Evolutionary conservation across 2,329 filamentous ascomycete genomes (phyloP), one percentile per base, ranked within the genome.

Genomic region (Acephala macrosclerotiorum): DNA sequence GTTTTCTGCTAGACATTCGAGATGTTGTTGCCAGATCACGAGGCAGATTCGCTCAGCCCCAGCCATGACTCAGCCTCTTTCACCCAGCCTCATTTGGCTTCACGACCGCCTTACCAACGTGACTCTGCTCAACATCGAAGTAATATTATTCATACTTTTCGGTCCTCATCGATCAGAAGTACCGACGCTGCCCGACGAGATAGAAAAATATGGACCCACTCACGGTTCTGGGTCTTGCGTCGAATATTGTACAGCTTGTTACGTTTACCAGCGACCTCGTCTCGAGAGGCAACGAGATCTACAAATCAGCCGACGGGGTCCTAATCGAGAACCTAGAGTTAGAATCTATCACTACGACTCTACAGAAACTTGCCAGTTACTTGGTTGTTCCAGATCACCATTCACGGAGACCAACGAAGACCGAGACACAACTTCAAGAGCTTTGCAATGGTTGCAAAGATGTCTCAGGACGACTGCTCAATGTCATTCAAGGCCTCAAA

Each of bases 231-330:
- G 36, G 49, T 9, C 51, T 68, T 16, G 66, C 63, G 16, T 51
- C 51, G 12, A 58, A 47, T 14, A 51, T 68, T 2, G 45, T 68
- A 9, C 66, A 68, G 26, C 29, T 66, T n/a, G 49, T 68, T 20
- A 42, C 29, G 14, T 68, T 66, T 35, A 55, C 58, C 1, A 55
- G 29, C 38, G 38, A 60, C 12, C 25, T 66, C 9, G 38, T 68
- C n/a, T 61, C 63, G 2, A 64, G 61, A 26, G 42, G 60, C 33
- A 18, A 14, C 9, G 60, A 66, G 22, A 49, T 61, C 29, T 61
- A 61, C 29, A 33, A 33, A 33, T 33, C 29, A 25, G 40, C 38
- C 14, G 63, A 65, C 49, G 66, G 66, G 22, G 33, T 45, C 4
- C 51, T 67, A 3, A 33, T 58, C 2, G 61, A 67, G 51, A 42